Evolutionary conservation across 352 stramenopile species (phyloP).

Genomic region (Pythium aristosporum): DNA sequence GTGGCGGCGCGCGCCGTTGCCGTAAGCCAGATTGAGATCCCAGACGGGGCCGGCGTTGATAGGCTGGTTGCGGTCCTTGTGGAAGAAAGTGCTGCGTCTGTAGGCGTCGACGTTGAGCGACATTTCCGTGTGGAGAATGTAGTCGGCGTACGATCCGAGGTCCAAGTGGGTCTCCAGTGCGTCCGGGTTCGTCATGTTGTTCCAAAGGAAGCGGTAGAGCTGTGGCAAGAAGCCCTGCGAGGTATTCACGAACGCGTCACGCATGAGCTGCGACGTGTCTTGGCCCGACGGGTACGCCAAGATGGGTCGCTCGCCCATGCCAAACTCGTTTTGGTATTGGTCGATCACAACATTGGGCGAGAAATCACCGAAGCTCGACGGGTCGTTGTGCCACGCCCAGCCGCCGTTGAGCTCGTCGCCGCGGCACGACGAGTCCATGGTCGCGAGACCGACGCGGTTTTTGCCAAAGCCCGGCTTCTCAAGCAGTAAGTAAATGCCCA

Average conservation of each 20-base stretch:
- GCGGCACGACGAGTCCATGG: constrained; percentile 43
- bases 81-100: constrained; percentile 75
- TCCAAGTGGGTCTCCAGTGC: constrained; percentile 62
- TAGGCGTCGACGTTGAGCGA: constrained; percentile 81
- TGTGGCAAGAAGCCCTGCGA: constrained; percentile 57
- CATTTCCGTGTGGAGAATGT: constrained; percentile 82
- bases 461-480: constrained; percentile 77
- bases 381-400: constrained; percentile 83
- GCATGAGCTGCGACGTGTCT: constrained; percentile 64
- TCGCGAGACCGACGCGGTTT: constrained; percentile 62
- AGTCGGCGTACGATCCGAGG: constrained; percentile 70
- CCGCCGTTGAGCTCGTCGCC: constrained; percentile 55
- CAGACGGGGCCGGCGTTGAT: constrained; percentile 80
- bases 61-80: constrained; percentile 69
- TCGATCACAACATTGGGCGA: constrained; percentile 79
- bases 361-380: constrained; percentile 58
- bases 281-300: constrained; percentile 55
- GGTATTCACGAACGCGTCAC: constrained; percentile 70
- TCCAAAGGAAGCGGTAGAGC: constrained; percentile 66
- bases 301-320: constrained; percentile 65
- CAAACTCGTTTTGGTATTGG: constrained; percentile 79
- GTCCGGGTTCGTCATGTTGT: constrained; percentile 72
- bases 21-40: constrained; percentile 81
- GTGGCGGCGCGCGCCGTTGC: constrained; percentile 53
- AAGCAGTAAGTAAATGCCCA: constrained; percentile 69